Evolutionary conservation across 164 flowering plant species (phyloP).

Genomic region (Akebia trifoliata): DNA sequence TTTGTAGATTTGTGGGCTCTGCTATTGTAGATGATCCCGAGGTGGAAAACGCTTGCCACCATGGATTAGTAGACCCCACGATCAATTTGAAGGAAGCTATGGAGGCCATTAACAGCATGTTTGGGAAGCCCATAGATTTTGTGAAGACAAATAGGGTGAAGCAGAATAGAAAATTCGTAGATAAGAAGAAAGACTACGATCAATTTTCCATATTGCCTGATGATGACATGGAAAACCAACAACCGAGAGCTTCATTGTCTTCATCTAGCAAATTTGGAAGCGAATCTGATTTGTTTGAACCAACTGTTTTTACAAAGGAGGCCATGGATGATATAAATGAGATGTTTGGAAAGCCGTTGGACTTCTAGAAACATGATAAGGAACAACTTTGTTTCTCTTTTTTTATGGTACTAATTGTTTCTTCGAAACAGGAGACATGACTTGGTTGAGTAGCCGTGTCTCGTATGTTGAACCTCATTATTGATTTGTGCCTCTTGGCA

Average conservation of each 20-base stretch:
- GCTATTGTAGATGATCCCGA: slow-evolving; percentile 65
- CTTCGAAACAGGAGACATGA: neutral
- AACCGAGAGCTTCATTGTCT: slow-evolving; percentile 17
- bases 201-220: slow-evolving; percentile 74
- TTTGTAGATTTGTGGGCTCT: slow-evolving; percentile 79
- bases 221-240: slow-evolving; percentile 35
- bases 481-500: too few relatives aligned
- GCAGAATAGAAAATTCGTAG: slow-evolving; percentile 32
- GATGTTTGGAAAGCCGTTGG: slow-evolving; percentile 85
- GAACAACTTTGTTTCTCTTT: neutral
- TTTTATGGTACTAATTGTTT: neutral
- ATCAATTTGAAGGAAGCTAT: slow-evolving; percentile 92
- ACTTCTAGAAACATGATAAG: slow-evolving; percentile 36
- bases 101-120: slow-evolving; percentile 84
- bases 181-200: slow-evolving; percentile 23
- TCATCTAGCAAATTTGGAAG: slow-evolving; percentile 22
- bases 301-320: slow-evolving; percentile 72
- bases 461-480: too few relatives aligned
- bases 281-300: slow-evolving; percentile 63
- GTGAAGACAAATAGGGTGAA: slow-evolving; percentile 48
- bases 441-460: too few relatives aligned
- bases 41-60: slow-evolving; percentile 93
- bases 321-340: slow-evolving; percentile 90
- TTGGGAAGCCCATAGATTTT: slow-evolving; percentile 89
- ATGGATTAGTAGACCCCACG: slow-evolving; percentile 94